Percentiles rank a stretch among this genome's conserved stretches.
Conservation (phyloP, 495 filamentous ascomycete genomes). For the Aspergillus steynii region DNA sequence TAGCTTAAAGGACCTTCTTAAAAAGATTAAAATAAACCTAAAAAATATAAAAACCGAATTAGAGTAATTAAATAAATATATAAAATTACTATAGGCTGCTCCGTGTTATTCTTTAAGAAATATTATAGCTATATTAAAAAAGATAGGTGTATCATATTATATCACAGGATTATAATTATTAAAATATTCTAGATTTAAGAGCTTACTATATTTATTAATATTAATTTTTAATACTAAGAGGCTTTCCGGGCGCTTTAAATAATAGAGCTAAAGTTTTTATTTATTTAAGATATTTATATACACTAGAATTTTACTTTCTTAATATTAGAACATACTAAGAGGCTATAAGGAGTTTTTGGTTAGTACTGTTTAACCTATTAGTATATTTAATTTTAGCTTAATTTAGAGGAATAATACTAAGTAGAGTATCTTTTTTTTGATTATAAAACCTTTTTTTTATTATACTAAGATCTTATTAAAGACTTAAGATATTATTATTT, state of each 20-base stretch:
- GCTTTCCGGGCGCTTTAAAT: not conserved
- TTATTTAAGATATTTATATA: not conserved
- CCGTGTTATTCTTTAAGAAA: too few species aligned
- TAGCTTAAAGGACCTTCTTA: not conserved
- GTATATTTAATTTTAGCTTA: conserved; percentile 2
- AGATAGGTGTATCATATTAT: too few species aligned
- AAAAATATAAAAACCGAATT: too few species aligned
- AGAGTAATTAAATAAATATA: too few species aligned
- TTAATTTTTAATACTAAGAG: not conserved
- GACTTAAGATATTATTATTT: conserved; percentile 16
- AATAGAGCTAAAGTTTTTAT: not conserved
- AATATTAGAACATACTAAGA: not conserved
- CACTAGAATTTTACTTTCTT: not conserved
- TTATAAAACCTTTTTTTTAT: conserved; percentile 16
- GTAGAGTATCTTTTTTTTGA: conserved; percentile 22
- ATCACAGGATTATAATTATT: too few species aligned
- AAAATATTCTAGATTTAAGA: too few species aligned
- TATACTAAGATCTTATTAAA: conserved; percentile 12
- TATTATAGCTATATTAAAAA: too few species aligned
- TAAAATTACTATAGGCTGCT: too few species aligned
- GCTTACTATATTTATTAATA: not conserved
- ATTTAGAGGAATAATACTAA: conserved; percentile 18
- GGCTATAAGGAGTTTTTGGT: not conserved
- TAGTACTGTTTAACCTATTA: not conserved
- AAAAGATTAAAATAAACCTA: not conserved